phyloP scores from a whole-genome alignment of 192 early-diverging fungal genomes.

The Powellomyces hirtus region DNA sequence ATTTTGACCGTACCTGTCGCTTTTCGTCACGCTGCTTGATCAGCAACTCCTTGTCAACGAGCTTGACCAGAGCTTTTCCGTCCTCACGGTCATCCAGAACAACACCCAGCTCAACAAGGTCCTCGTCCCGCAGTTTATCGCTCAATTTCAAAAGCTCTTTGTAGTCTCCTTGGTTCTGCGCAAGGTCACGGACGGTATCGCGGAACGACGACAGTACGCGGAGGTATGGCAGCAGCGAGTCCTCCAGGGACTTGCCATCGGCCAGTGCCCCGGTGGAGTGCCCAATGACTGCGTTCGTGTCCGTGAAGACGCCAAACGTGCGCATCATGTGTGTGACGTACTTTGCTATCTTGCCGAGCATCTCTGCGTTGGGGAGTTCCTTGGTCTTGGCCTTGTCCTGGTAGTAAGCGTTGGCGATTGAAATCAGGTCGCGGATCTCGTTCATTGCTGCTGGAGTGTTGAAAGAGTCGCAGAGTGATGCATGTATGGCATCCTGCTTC shows the following conservation, averaged over 20 bases:
- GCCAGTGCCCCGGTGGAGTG: background rate
- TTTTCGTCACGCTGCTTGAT: slow-evolving; percentile 52
- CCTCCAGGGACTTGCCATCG: slow-evolving; percentile 49
- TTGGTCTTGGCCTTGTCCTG: slow-evolving; percentile 50
- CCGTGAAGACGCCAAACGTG: slow-evolving; percentile 76
- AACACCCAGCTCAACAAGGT: slow-evolving; percentile 85
- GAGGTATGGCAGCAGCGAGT: slow-evolving; percentile 69
- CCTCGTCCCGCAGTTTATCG: slow-evolving; percentile 86
- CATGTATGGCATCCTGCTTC: slow-evolving; percentile 74
- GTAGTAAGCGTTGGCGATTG: slow-evolving; percentile 75
- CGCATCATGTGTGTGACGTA: slow-evolving; percentile 82
- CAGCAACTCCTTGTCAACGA: slow-evolving; percentile 64
- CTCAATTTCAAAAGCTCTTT: slow-evolving; percentile 71
- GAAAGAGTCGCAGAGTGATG: slow-evolving; percentile 87
- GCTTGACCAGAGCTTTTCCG: slow-evolving; percentile 88
- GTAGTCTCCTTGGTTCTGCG: slow-evolving; percentile 51
- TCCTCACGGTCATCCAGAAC: slow-evolving; percentile 93
- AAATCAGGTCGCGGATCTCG: slow-evolving; percentile 76
- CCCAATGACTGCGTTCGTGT: slow-evolving; percentile 68
- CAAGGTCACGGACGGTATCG: slow-evolving; percentile 79
- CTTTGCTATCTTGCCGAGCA: slow-evolving; percentile 73
- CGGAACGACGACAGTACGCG: slow-evolving; percentile 81
- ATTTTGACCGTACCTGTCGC: slow-evolving; percentile 24
- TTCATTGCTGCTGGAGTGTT: slow-evolving; percentile 82
- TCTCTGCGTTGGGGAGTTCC: slow-evolving; percentile 59